These are phyloP conservation scores for Choricystis sp. DNA, from an alignment of 139 green algal genomes.

Conservation along the genomic window DNA sequence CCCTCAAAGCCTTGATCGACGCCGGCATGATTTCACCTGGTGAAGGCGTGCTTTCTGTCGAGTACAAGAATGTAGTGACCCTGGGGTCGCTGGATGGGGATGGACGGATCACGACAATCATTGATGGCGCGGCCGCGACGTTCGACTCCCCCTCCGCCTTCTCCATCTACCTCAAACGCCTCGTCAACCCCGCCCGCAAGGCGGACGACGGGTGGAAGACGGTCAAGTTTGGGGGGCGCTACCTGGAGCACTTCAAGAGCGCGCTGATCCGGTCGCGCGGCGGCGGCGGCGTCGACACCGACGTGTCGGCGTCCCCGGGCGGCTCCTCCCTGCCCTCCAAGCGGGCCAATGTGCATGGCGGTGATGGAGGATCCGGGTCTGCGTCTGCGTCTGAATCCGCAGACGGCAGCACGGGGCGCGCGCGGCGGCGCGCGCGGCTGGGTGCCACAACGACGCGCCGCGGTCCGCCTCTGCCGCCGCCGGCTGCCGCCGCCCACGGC, in stretches of 20 bases:
- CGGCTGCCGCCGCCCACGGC: slow-evolving; percentile 7
- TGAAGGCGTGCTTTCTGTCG: slow-evolving; percentile 40
- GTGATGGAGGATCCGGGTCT: too few relatives aligned
- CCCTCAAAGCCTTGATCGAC: slow-evolving; percentile 47
- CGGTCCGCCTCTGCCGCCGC: too few relatives aligned
- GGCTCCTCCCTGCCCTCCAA: neutral
- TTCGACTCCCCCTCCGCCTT: slow-evolving; percentile 71
- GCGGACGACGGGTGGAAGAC: slow-evolving; percentile 81
- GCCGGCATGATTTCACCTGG: slow-evolving; percentile 46
- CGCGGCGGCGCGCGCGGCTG: too few relatives aligned
- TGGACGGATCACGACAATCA: slow-evolving; percentile 31
- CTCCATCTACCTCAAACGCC: slow-evolving; percentile 63
- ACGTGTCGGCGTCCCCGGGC: neutral
- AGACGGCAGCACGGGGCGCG: too few relatives aligned
- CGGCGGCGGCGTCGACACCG: neutral
- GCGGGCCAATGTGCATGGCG: too few relatives aligned
- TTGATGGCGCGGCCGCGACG: slow-evolving; percentile 12
- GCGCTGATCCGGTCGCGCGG: slow-evolving; percentile 12
- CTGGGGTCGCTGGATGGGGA: slow-evolving; percentile 33
- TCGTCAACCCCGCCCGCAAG: slow-evolving; percentile 62
- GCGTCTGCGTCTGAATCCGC: too few relatives aligned
- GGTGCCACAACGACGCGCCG: too few relatives aligned
- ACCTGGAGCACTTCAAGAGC: slow-evolving; percentile 46
- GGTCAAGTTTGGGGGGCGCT: slow-evolving; percentile 24
- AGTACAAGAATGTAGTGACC: slow-evolving; percentile 58